These are phyloP conservation scores for Physcomitrium patens DNA, from an alignment of 225 moss, liverwort and hornwort genomes.

Conservation along the genomic window DNA sequence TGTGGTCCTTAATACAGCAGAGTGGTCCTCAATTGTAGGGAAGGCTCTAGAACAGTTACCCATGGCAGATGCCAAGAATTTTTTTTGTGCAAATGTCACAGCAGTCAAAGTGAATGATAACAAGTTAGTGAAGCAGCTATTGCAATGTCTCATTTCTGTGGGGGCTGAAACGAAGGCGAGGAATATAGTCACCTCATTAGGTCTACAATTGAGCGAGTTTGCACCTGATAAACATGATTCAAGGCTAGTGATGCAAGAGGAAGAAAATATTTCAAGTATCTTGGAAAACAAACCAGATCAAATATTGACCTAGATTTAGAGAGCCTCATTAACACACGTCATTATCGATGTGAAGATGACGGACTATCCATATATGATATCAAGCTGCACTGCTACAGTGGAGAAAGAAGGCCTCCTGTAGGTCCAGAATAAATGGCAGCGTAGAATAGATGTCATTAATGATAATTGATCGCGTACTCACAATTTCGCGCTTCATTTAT, in stretches of 20 bases:
- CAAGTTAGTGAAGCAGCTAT: constrained; percentile 35
- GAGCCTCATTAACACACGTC: too few relatives aligned
- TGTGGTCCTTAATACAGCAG: constrained; percentile 32
- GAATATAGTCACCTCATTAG: constrained; percentile 37
- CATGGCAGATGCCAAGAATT: constrained; percentile 47
- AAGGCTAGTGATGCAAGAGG: constrained; percentile 43
- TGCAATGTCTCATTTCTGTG: constrained; percentile 44
- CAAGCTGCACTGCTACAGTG: too few relatives aligned
- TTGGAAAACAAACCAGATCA: too few relatives aligned
- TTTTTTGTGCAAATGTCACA: constrained; percentile 27
- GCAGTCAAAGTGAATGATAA: constrained; percentile 1
- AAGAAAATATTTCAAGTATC: too few relatives aligned
- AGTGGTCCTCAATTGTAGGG: constrained; percentile 53
- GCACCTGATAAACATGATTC: constrained; percentile 14
- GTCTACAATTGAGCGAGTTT: constrained; percentile 32
- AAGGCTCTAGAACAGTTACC: constrained; percentile 49
- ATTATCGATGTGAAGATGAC: too few relatives aligned
- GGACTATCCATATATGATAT: too few relatives aligned
- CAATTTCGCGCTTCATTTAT: too few relatives aligned
- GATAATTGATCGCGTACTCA: too few relatives aligned
- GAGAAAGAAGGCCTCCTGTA: too few relatives aligned
- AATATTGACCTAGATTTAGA: too few relatives aligned
- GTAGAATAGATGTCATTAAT: too few relatives aligned
- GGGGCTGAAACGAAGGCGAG: constrained; percentile 42
- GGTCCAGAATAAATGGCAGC: too few relatives aligned